Base-by-base conservation (phyloP, 495 filamentous ascomycete species). In the Jackrogersella multiformis region DNA sequence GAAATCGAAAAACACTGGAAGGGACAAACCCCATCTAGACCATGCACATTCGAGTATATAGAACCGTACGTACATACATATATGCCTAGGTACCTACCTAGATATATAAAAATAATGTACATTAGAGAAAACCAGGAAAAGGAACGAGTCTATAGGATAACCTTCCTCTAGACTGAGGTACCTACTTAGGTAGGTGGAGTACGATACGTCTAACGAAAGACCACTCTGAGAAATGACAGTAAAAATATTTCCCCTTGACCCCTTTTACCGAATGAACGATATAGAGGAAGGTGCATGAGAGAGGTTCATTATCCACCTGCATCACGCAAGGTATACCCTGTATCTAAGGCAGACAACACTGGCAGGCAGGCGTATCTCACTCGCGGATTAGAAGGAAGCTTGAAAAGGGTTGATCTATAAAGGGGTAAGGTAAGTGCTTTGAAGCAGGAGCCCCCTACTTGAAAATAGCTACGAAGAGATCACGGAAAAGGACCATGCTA, bases 31-130 rank as follows among this genome's bases (percentile, higher is more conserved):
- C n/a, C 20, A 32, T 28, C 6, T 2, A 54, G 18, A 1, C 20
- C 15, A 42, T 6, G 16, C 56, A 4, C 21, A 32, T n/a, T 13
- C 10, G 39, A 18, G 46, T 16, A 15, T 23, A 20, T 21, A 30
- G 23, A 0, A n/a, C n/a, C n/a, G n/a, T n/a, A n/a, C n/a, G n/a
- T n/a, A n/a, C n/a, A 21, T 48, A 28, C 35, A 12, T 35, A 35
- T 35, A 46, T 24, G 26, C 20, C 13, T 61, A 46, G 18, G 5
- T 34, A 56, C 16, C 21, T 52, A 54, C 15, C 1, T 36, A 34
- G 24, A 23, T 26, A 52, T 67, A 42, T 67, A 61, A 46, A 36
- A 41, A 21, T 16, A 60, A 13, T 60, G 63, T 60, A 66, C 34
- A 26, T 41, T 66, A 56, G 41, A 20, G 24, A 35, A 34, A 34